Evolutionary conservation across 2,329 filamentous ascomycete genomes (phyloP).

Genomic region (Penicillium sp.): DNA sequence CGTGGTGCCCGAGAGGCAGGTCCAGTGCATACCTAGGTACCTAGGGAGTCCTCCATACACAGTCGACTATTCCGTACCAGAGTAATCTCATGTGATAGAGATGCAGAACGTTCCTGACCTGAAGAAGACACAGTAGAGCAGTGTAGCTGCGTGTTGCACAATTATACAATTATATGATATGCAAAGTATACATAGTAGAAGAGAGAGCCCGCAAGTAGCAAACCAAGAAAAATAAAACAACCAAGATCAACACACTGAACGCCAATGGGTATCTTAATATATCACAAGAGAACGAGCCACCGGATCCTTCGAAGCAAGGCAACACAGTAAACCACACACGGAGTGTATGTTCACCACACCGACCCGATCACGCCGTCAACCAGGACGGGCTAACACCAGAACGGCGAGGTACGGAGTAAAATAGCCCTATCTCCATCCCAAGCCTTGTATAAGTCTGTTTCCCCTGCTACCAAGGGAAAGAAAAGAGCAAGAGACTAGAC

Average conservation of each 20-base stretch:
- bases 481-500: not conserved
- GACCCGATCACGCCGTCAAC: not conserved
- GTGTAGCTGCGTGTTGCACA: not conserved
- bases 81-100: not conserved
- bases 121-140: not conserved
- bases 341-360: not conserved
- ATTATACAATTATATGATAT: slow-evolving; percentile 1
- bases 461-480: not conserved
- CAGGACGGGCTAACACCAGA: not conserved
- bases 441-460: not conserved
- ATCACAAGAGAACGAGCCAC: slow-evolving; percentile 7
- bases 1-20: not conserved
- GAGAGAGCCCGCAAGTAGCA: not conserved
- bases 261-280: slow-evolving; percentile 27
- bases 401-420: not conserved
- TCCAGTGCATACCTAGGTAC: too few relatives aligned
- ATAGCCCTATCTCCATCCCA: not conserved
- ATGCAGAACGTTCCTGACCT: too few relatives aligned
- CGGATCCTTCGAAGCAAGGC: not conserved
- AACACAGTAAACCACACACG: not conserved
- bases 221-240: not conserved
- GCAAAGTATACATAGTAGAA: not conserved
- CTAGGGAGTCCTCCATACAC: too few relatives aligned
- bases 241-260: slow-evolving; percentile 13
- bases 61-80: not conserved